Conservation (phyloP, 345 rosid genomes). For the Orychophragmus violaceus region DNA sequence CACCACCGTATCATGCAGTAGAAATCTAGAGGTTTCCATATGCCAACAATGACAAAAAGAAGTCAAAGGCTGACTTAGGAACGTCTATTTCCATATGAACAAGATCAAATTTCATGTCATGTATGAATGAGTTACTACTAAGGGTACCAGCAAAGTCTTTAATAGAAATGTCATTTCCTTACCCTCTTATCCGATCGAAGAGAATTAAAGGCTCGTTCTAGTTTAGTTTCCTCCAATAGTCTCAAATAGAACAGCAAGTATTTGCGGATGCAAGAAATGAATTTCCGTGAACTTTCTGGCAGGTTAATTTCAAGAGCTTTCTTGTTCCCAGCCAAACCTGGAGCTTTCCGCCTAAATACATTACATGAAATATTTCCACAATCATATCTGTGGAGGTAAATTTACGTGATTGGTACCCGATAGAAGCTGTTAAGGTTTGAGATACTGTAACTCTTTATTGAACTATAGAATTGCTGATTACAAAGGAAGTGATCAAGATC, state of each 20-base stretch:
- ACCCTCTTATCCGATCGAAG: conserved; percentile 92
- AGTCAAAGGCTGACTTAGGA: too few relatives aligned
- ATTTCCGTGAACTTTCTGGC: conserved; percentile 94
- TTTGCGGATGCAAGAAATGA: conserved; percentile 91
- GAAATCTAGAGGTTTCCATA: conserved; percentile 13
- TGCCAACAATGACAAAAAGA: background rate
- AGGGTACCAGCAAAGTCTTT: background rate
- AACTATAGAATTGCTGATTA: too few relatives aligned
- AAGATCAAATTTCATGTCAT: background rate
- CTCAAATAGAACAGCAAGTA: conserved; percentile 82
- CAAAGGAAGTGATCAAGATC: too few relatives aligned
- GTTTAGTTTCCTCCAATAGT: conserved; percentile 83
- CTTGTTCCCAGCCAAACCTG: conserved; percentile 72
- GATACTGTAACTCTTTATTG: too few relatives aligned
- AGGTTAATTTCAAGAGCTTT: conserved; percentile 84
- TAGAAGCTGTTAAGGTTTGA: too few relatives aligned
- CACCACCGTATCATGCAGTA: conserved; percentile 6
- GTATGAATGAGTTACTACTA: background rate
- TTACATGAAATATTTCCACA: conserved; percentile 8
- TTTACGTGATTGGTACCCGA: background rate
- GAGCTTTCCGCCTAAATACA: conserved; percentile 69
- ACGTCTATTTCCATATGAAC: too few relatives aligned
- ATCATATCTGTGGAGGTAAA: background rate
- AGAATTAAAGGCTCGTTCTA: conserved; percentile 85
- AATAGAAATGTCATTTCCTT: conserved; percentile 23